phyloP scores from a whole-genome alignment of 1,284 basidiomycete genomes.

The Ceratobasidium theobromae region DNA sequence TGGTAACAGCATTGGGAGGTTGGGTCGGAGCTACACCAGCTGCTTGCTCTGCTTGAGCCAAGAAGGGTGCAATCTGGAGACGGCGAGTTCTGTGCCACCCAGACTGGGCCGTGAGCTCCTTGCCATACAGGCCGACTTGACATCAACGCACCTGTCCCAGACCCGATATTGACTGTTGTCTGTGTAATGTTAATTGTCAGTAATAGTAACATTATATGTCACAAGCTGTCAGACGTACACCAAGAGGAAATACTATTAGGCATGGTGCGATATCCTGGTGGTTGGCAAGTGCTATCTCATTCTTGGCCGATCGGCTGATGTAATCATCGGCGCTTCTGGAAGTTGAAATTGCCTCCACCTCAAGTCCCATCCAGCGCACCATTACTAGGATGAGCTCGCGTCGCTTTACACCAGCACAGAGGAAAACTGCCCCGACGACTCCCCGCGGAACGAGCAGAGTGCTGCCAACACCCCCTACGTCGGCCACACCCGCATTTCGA shows the following conservation, averaged over 20 bases:
- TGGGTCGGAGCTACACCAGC: slow-evolving; percentile 50
- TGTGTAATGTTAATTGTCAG: background rate
- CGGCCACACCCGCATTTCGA: background rate
- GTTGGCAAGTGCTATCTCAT: background rate
- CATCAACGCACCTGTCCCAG: slow-evolving; percentile 12
- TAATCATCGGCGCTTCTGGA: background rate
- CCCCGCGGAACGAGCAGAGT: background rate
- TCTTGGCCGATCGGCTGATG: background rate
- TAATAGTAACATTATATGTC: background rate
- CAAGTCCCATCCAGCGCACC: background rate
- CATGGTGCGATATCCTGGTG: background rate
- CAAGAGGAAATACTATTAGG: slow-evolving; percentile 5
- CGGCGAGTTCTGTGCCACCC: slow-evolving; percentile 47
- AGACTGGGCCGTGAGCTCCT: slow-evolving; percentile 52
- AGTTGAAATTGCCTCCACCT: background rate
- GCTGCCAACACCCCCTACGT: slow-evolving; percentile 9
- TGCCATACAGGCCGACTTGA: background rate
- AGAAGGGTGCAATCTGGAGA: slow-evolving; percentile 52
- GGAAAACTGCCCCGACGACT: background rate
- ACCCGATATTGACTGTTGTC: slow-evolving; percentile 25
- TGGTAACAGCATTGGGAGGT: slow-evolving; percentile 43
- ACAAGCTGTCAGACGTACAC: background rate
- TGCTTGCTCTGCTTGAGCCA: slow-evolving; percentile 54
- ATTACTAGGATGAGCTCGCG: background rate
- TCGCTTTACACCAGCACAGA: background rate